These are phyloP conservation scores for Magnaporthiopsis incrustans DNA, from an alignment of 2,329 filamentous ascomycete genomes.

Conservation along the genomic window DNA sequence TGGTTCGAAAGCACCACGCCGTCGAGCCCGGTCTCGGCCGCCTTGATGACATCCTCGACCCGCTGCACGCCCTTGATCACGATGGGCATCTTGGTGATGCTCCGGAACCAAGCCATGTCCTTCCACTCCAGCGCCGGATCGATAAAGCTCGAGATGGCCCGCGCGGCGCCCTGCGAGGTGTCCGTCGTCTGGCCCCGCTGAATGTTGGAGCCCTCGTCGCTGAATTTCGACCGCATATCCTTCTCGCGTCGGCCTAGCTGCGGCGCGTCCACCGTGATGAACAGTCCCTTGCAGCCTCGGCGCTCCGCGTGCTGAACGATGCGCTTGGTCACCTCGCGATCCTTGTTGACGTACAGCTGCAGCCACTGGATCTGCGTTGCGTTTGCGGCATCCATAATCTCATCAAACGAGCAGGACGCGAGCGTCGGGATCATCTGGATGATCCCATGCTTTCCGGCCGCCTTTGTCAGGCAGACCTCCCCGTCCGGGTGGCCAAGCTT, in stretches of 20 bases:
- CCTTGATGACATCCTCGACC: conserved; percentile 86
- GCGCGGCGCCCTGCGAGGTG: conserved; percentile 82
- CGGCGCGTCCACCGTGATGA: conserved; percentile 97
- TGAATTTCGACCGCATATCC: conserved; percentile 93
- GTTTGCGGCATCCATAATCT: conserved; percentile 79
- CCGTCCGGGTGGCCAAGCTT: conserved; percentile 93
- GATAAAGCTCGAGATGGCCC: conserved; percentile 94
- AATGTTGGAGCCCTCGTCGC: conserved; percentile 73
- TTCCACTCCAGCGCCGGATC: conserved; percentile 90
- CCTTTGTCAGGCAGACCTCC: conserved; percentile 82
- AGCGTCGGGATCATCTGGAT: conserved; percentile 98
- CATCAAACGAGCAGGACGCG: conserved; percentile 94
- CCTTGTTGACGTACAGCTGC: conserved; percentile 95
- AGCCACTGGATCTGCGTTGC: conserved; percentile 90
- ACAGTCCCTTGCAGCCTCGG: conserved; percentile 88
- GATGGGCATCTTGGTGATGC: conserved; percentile 90
- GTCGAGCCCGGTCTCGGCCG: conserved; percentile 73
- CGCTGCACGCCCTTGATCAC: conserved; percentile 94
- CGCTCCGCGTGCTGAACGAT: conserved; percentile 89
- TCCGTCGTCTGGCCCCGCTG: conserved; percentile 72
- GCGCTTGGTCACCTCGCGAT: conserved; percentile 78
- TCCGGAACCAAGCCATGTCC: conserved; percentile 87
- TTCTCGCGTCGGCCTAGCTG: conserved; percentile 93
- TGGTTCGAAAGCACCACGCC: conserved; percentile 95
- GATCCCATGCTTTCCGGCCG: conserved; percentile 77